These are phyloP conservation scores for Bombardia bombarda DNA, from an alignment of 495 filamentous ascomycete genomes.

Conservation along the genomic window DNA sequence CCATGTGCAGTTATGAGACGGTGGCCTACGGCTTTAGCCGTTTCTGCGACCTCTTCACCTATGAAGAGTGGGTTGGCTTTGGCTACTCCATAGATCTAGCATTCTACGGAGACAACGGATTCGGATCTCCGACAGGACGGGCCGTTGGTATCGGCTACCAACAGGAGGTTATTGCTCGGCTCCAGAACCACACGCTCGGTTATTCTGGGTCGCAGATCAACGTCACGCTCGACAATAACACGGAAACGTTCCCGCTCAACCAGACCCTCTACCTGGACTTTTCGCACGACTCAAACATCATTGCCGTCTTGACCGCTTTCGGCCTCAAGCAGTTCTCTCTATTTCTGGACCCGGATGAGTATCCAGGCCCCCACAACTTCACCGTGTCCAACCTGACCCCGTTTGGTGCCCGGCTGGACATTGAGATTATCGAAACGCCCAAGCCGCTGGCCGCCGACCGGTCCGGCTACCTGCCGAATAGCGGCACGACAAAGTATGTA, in stretches of 20 bases:
- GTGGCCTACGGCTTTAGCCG: conserved; percentile 55
- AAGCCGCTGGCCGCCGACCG: conserved; percentile 39
- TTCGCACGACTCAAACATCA: conserved; percentile 77
- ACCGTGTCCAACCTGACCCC: conserved; percentile 50
- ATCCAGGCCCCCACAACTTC: conserved; percentile 40
- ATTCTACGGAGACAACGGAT: conserved; percentile 51
- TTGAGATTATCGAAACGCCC: conserved; percentile 54
- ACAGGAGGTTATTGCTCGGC: conserved; percentile 51
- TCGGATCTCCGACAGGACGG: conserved; percentile 52
- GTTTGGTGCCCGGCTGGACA: conserved; percentile 54
- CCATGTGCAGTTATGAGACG: conserved; percentile 74
- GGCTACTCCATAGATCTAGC: conserved; percentile 58
- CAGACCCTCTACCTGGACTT: conserved; percentile 70
- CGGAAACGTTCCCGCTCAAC: conserved; percentile 61
- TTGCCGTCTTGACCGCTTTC: conserved; percentile 60
- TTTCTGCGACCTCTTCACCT: conserved; percentile 67
- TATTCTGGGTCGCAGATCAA: conserved; percentile 51
- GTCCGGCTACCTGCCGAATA: conserved; percentile 23
- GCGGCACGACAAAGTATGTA: conserved; percentile 44
- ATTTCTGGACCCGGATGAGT: conserved; percentile 35
- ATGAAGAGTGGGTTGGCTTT: conserved; percentile 63
- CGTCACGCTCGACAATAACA: conserved; percentile 58
- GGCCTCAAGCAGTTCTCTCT: conserved; percentile 60
- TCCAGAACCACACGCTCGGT: conserved; percentile 45
- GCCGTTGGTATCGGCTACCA: conserved; percentile 59